Base-by-base conservation (phyloP, 495 filamentous ascomycete species). In the Stereocaulon alpinum region DNA sequence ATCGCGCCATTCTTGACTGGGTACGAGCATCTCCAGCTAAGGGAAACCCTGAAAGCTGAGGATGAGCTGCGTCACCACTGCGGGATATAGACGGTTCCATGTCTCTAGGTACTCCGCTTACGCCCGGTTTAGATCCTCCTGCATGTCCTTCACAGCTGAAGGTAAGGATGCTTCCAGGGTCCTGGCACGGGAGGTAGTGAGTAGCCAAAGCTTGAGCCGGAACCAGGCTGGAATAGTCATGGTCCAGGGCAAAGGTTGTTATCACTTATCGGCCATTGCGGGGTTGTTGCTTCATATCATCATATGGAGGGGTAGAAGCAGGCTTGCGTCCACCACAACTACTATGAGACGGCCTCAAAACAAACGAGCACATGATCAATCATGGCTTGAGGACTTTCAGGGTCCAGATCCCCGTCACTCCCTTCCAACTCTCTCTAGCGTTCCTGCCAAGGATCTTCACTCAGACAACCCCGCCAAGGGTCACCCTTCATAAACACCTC, bases 201-300 rank as follows among this genome's bases (percentile, higher is more conserved):
- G 18, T 48, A 49, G 44, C 29, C 55, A 58, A 34, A n/a, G 49
- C 49, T 41, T 49, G 55, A 24, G 1, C 18, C 32, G 34, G 22
- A 9, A 37, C 43, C 56, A 58, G 45, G 40, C 48, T 27, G 27
- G 29, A 52, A 32, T 52, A n/a, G 48, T 40, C 27, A 17, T 34
- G 22, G 49, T 2, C 54, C 58, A 54, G 58, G 50, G 58, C 50
- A 41, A 34, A 22, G n/a, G 30, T 32, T 6, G 22, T 32, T 40
- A 42, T 30, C 56, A 20, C 45, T 14, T 58, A 59, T 20, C 45
- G 56, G 41, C 49, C 15, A 42, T 49, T 60, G 58, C 58, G 58
- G 58, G 58, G 58, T 27, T 45, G 34, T 60, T 34, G 22, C 12
- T 54, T 7, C 30, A 30, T 27, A 44, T 60, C 12, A 45, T 7